Percentiles rank a stretch among this genome's conserved stretches.
These are phyloP conservation scores for Epichloe amarillans DNA, from an alignment of 2,329 filamentous ascomycete species.

Conservation along the genomic window DNA sequence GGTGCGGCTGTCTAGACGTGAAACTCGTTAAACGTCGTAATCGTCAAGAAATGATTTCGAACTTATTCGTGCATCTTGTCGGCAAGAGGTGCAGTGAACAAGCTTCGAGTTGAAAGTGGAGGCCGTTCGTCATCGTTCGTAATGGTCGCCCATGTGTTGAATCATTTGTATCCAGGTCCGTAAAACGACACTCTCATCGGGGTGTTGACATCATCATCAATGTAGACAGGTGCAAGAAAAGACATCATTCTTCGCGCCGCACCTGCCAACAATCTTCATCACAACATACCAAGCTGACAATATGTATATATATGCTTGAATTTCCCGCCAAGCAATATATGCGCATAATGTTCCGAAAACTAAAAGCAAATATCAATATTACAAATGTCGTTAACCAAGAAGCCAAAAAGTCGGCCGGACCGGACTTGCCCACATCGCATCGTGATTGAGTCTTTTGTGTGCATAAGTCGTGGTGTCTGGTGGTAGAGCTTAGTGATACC, in stretches of 20 bases:
- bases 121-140: slow-evolving; percentile 21
- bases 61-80: slow-evolving; percentile 6
- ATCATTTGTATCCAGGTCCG: slow-evolving; percentile 27
- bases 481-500: slow-evolving; percentile 21
- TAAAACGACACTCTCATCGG: slow-evolving; percentile 24
- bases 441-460: not conserved
- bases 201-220: slow-evolving; percentile 25
- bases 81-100: slow-evolving; percentile 4
- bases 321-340: not conserved
- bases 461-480: not conserved
- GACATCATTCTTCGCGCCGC: not conserved
- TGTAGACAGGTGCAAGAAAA: slow-evolving; percentile 1
- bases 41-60: slow-evolving; percentile 25
- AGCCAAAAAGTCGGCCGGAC: not conserved
- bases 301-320: slow-evolving; percentile 1
- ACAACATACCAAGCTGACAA: slow-evolving; percentile 1
- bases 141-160: slow-evolving; percentile 29
- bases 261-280: slow-evolving; percentile 6
- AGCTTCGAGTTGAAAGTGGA: slow-evolving; percentile 12
- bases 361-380: slow-evolving; percentile 3
- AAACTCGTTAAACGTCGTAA: slow-evolving; percentile 33
- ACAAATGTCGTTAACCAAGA: slow-evolving; percentile 1
- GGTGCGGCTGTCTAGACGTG: slow-evolving; percentile 31
- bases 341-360: not conserved
- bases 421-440: not conserved